Conservation (phyloP, 495 filamentous ascomycete species). For the Tuber aestivum region DNA sequence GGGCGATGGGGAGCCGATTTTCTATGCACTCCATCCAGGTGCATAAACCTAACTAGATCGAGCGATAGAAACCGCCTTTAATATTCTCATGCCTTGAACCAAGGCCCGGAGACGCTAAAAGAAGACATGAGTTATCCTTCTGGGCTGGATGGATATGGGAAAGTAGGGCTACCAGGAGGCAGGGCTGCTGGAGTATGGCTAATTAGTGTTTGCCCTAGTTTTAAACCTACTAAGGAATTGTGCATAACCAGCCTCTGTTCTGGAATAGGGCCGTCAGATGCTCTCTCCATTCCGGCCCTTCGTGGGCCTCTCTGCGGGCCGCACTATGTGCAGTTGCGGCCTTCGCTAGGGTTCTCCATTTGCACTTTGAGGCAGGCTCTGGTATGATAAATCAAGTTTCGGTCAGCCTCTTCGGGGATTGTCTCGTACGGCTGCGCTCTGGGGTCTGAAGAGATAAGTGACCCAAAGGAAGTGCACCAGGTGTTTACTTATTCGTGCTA, state of each 20-base stretch:
- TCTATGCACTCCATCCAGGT: too few relatives aligned
- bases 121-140: neutral
- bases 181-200: neutral
- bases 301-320: too few relatives aligned
- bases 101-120: neutral
- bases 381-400: neutral
- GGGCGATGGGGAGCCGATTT: too few relatives aligned
- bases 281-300: neutral
- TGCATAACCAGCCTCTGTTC: neutral
- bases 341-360: neutral
- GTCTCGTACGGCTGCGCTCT: neutral
- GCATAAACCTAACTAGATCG: too few relatives aligned
- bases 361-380: neutral
- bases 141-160: neutral
- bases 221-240: neutral
- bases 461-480: neutral
- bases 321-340: neutral
- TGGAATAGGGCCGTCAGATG: neutral
- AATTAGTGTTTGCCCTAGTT: neutral
- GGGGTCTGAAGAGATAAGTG: neutral
- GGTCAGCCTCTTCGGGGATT: neutral
- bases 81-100: too few relatives aligned
- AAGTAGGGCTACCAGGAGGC: neutral
- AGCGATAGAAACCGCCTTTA: too few relatives aligned
- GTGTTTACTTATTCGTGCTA: neutral